Base-by-base conservation (phyloP, 441 rosid species). In the Pelargonium myrrhifolium region DNA sequence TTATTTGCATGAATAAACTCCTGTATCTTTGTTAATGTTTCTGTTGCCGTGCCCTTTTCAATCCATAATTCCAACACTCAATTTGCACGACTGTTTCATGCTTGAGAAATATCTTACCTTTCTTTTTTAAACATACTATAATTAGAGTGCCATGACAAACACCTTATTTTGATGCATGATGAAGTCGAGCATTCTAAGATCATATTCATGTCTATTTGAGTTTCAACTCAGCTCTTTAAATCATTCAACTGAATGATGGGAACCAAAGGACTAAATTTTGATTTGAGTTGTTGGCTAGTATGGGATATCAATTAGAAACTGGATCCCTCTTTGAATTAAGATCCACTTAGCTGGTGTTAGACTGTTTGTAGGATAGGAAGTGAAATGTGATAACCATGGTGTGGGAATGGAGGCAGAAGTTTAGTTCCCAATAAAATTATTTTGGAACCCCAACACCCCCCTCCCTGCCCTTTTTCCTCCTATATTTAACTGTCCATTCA, bases 381-480 rank as follows among this genome's bases (percentile, higher is more conserved):
- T 43, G 49, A 43, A 42, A 60, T 24, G 65, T 61, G 24, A 37
- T 9, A 60, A 60, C 61, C 40, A 22, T 5, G 15, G 35, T 26
- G 47, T 31, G 39, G 47, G 56, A 45, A 8, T 20, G 45, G 39
- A 39, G 20, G 61, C 21, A 20, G 67, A n/a, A 17, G 12, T 10
- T 47, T 47, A 60, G 21, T 45, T 45, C 31, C 31, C 35, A 68
- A 42, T 22, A 20, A 42, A 58, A 68, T 43, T 60, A 45, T 61
- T 68, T 6, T 42, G 1, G 8, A 59, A 59, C 1, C 26, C 26
- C 26, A n/a, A n/a, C n/a, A n/a, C 26, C 26, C 26, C 26, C 1
- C 26, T 1, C 26, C 2, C 26, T 2, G 26, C 26, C 26, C 26
- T 24, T 24, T 24, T 24, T 24, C 26, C 26, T 24, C 26, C 26